phyloP scores from a whole-genome alignment of 202 grass and related monocot genomes.

The Eragrostis tef region DNA sequence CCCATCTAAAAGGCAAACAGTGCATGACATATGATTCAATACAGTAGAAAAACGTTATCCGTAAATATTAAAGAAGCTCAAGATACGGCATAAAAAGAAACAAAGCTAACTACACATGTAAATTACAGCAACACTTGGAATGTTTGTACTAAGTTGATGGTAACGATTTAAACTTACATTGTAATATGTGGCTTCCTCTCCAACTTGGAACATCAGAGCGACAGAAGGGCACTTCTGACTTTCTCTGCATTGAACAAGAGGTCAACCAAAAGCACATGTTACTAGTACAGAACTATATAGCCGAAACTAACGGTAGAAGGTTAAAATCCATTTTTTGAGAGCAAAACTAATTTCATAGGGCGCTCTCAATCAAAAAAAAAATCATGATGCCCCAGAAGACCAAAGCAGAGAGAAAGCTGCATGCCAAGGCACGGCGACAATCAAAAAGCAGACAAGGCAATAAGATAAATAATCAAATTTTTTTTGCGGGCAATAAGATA shows the following conservation, averaged over 20 bases:
- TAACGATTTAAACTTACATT: slow-evolving; percentile 62
- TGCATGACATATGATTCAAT: slow-evolving; percentile 25
- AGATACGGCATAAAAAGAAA: slow-evolving; percentile 1
- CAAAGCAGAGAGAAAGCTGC: neutral
- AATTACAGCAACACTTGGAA: slow-evolving; percentile 10
- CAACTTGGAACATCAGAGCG: slow-evolving; percentile 99
- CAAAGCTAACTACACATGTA: slow-evolving; percentile 14
- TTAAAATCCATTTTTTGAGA: slow-evolving; percentile 13
- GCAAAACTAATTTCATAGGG: slow-evolving; percentile 8
- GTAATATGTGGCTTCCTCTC: slow-evolving; percentile 82
- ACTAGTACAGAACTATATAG: slow-evolving; percentile 27
- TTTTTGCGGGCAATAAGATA: too few relatives aligned
- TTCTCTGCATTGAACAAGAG: slow-evolving; percentile 60
- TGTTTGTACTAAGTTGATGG: slow-evolving; percentile 31
- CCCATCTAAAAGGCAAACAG: slow-evolving; percentile 75
- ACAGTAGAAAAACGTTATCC: neutral
- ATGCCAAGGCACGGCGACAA: neutral
- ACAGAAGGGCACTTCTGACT: slow-evolving; percentile 78
- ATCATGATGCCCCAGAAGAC: slow-evolving; percentile 22
- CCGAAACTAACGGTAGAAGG: slow-evolving; percentile 30
- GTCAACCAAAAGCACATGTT: slow-evolving; percentile 36
- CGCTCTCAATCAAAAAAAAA: slow-evolving; percentile 34
- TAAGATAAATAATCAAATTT: too few relatives aligned
- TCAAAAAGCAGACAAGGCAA: neutral
- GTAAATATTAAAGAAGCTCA: slow-evolving; percentile 19